phyloP scores from a whole-genome alignment of 2,329 filamentous ascomycete species.

The Exophiala bonariae region DNA sequence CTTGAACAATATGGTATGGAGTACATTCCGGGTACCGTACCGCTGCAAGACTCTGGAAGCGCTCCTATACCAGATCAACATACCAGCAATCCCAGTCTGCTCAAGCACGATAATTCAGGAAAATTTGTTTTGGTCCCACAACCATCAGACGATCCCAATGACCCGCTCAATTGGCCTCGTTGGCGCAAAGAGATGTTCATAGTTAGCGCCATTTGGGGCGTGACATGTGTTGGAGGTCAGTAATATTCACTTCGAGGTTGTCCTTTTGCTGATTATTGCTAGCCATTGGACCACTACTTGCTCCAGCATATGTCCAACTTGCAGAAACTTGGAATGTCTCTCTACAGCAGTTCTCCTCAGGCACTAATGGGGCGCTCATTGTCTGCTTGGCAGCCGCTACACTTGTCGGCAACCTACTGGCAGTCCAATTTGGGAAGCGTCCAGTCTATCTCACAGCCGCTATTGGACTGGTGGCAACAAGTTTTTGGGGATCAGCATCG shows the following conservation, averaged over 20 bases:
- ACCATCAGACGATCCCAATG: conserved; percentile 27
- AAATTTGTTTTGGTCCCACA: conserved; percentile 22
- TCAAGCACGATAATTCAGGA: background rate
- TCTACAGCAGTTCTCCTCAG: conserved; percentile 19
- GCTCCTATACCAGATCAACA: background rate
- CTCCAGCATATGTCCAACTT: conserved; percentile 38
- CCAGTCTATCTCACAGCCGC: conserved; percentile 38
- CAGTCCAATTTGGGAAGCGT: conserved; percentile 41
- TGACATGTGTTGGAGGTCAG: background rate
- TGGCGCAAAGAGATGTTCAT: conserved; percentile 29
- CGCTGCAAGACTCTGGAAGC: background rate
- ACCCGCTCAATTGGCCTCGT: conserved; percentile 28
- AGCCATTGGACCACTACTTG: conserved; percentile 42
- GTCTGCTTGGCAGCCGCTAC: background rate
- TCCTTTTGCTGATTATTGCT: background rate
- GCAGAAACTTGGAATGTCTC: conserved; percentile 26
- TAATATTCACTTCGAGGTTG: background rate
- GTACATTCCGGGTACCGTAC: background rate
- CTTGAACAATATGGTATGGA: background rate
- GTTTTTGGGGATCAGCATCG: conserved; percentile 27
- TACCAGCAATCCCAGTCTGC: too few species aligned
- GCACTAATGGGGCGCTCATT: background rate
- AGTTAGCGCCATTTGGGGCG: background rate
- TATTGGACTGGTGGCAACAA: conserved; percentile 35
- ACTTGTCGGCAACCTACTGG: conserved; percentile 26